Conservation (phyloP, 2,329 filamentous ascomycete species). For the Sporothrix protearum region DNA sequence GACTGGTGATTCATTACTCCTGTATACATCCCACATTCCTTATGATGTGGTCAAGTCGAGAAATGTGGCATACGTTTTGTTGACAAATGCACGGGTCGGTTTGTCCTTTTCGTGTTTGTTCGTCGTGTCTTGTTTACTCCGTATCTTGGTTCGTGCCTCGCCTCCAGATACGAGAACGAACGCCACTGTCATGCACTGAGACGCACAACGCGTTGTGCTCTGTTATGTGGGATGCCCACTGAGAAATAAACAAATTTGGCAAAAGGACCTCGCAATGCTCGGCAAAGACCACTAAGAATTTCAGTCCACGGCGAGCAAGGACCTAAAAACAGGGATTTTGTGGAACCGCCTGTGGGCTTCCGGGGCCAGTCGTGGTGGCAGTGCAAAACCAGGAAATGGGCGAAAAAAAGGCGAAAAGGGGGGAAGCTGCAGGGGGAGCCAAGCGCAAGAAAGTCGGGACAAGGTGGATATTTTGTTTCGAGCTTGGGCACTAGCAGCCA, state of each 20-base stretch:
- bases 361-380: slow-evolving; percentile 8
- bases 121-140: not conserved
- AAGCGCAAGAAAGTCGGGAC: not conserved
- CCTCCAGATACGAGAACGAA: not conserved
- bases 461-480: slow-evolving; percentile 13
- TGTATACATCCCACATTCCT: not conserved
- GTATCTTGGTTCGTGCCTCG: not conserved
- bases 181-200: not conserved
- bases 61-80: not conserved
- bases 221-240: not conserved
- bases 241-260: not conserved
- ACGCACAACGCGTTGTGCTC: not conserved
- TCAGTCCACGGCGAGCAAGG: not conserved
- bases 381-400: slow-evolving; percentile 5
- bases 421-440: not conserved
- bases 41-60: not conserved
- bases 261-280: not conserved
- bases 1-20: not conserved
- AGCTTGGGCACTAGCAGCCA: not conserved
- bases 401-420: not conserved
- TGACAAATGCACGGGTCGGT: not conserved
- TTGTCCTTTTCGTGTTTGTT: not conserved
- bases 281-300: not conserved
- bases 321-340: not conserved
- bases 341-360: not conserved